A percentile compares a stretch with the other conserved stretches of the same genome.
Evolutionary conservation across 2,329 filamentous ascomycete species (phyloP).

Genomic region (Setomelanomma holmii): DNA sequence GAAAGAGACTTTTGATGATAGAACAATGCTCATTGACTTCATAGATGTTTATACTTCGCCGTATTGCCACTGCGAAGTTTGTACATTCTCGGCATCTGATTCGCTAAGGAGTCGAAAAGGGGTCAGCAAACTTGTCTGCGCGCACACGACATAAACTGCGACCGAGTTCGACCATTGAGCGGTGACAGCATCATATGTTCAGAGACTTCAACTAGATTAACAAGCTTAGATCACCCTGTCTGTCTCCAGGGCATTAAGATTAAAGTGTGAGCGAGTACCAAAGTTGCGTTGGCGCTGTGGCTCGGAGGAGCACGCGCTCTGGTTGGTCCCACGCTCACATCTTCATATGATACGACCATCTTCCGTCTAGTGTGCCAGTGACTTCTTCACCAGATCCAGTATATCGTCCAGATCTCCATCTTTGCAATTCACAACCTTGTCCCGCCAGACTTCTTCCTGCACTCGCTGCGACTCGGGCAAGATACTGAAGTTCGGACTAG

Average conservation of each 20-base stretch:
- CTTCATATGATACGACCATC: too few species aligned
- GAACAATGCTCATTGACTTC: not conserved
- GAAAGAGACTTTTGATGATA: not conserved
- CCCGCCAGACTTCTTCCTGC: constrained; percentile 70
- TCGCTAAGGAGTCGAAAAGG: not conserved
- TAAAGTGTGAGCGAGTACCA: too few species aligned
- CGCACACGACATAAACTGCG: not conserved
- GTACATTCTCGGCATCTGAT: not conserved
- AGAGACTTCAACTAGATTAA: not conserved
- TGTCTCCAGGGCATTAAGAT: not conserved
- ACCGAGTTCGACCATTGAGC: not conserved
- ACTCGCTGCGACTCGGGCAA: constrained; percentile 68
- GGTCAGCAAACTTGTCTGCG: not conserved
- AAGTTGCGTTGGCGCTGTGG: too few species aligned
- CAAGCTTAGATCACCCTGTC: not conserved
- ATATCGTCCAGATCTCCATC: constrained; percentile 22
- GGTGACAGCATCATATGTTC: too few species aligned
- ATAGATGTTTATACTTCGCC: not conserved
- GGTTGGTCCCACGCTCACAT: too few species aligned
- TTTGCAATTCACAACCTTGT: constrained; percentile 27
- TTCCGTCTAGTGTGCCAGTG: not conserved
- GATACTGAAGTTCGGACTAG: constrained; percentile 86
- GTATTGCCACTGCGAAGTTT: not conserved
- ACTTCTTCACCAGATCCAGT: constrained; percentile 12
- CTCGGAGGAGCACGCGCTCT: too few species aligned